Percentiles rank a stretch among this genome's conserved stretches.
Evolutionary conservation across 2,329 filamentous ascomycete species (phyloP).

Genomic region (Cercospora sp.): DNA sequence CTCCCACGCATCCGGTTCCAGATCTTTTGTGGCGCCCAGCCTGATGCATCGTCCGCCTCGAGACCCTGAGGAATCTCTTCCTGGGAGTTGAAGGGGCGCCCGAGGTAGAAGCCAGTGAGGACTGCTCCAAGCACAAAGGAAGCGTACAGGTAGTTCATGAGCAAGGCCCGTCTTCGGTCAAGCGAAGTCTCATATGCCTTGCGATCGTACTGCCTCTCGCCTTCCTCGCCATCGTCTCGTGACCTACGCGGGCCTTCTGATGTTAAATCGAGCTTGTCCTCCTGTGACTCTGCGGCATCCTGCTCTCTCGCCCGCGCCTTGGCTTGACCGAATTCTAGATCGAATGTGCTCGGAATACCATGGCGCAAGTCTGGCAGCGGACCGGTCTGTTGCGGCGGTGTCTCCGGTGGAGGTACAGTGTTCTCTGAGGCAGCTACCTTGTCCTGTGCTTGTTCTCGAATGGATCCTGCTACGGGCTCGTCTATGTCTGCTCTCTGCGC

Average conservation of each 20-base stretch:
- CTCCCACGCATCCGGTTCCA: constrained; percentile 79
- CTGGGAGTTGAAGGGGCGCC: constrained; percentile 77
- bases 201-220: constrained; percentile 68
- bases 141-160: constrained; percentile 74
- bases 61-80: constrained; percentile 64
- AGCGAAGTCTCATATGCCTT: constrained; percentile 87
- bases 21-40: constrained; percentile 74
- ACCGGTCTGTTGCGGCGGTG: constrained; percentile 43
- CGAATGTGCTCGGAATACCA: constrained; percentile 88
- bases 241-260: constrained; percentile 24
- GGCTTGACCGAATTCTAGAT: constrained; percentile 65
- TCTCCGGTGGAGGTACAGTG: constrained; percentile 22
- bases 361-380: constrained; percentile 89
- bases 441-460: constrained; percentile 32
- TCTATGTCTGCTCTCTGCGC: constrained; percentile 36
- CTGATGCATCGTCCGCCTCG: constrained; percentile 68
- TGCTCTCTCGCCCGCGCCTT: constrained; percentile 35
- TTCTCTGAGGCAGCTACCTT: constrained; percentile 34
- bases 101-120: constrained; percentile 70
- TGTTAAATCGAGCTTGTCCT: constrained; percentile 30
- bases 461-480: constrained; percentile 32
- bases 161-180: constrained; percentile 74
- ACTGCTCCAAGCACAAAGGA: constrained; percentile 59
- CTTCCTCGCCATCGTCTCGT: constrained; percentile 51
- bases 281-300: constrained; percentile 35